Evolutionary conservation across 108 stramenopile species (phyloP).

Genomic region (Cyclotella baltica): DNA sequence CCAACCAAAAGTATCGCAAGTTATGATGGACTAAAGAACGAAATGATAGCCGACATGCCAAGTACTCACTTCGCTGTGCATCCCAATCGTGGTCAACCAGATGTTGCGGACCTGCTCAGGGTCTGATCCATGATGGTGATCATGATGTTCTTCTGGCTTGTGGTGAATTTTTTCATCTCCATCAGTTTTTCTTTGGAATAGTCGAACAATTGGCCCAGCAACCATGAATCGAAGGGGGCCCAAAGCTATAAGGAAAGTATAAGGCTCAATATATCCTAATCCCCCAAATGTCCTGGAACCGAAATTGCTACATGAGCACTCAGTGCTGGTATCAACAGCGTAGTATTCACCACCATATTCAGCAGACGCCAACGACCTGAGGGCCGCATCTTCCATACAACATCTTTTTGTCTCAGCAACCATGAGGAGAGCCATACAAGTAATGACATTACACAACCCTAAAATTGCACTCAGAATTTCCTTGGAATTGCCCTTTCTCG

Average conservation of each 20-base stretch:
- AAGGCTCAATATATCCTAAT: slow-evolving; percentile 81
- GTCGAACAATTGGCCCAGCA: slow-evolving; percentile 30
- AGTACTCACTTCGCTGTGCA: slow-evolving; percentile 74
- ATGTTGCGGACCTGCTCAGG: slow-evolving; percentile 59
- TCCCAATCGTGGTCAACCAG: slow-evolving; percentile 75
- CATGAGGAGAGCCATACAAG: slow-evolving; percentile 66
- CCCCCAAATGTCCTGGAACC: slow-evolving; percentile 74
- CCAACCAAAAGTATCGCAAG: slow-evolving; percentile 3
- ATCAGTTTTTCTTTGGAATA: slow-evolving; percentile 26
- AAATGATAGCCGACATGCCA: not conserved
- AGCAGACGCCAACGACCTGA: slow-evolving; percentile 15
- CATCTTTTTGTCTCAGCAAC: slow-evolving; percentile 74
- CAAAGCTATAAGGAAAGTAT: slow-evolving; percentile 68
- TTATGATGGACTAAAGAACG: not conserved
- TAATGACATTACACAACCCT: slow-evolving; percentile 58
- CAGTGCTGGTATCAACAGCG: not conserved
- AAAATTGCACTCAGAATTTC: slow-evolving; percentile 43
- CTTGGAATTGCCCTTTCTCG: not conserved
- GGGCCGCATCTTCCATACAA: slow-evolving; percentile 44
- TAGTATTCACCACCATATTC: not conserved
- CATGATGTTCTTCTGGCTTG: slow-evolving; percentile 16
- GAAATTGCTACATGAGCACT: slow-evolving; percentile 56
- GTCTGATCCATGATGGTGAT: slow-evolving; percentile 16
- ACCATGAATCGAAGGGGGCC: slow-evolving; percentile 65
- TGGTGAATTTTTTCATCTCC: slow-evolving; percentile 9